phyloP scores from a whole-genome alignment of 2,329 filamentous ascomycete species.

The Westerdykella sp. region DNA sequence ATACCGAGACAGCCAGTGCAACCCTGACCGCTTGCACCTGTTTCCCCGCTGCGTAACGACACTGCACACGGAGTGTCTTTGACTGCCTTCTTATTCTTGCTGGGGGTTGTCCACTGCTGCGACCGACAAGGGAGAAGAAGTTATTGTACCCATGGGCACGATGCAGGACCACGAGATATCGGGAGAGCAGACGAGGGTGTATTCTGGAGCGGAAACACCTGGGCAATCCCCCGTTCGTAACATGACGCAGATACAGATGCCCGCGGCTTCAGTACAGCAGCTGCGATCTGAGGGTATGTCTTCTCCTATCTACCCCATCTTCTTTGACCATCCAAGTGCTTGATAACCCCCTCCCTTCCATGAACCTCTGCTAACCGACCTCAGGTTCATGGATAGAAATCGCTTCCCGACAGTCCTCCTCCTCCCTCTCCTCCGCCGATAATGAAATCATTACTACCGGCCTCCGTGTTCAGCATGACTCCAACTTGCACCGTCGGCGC shows the following conservation, averaged over 20 bases:
- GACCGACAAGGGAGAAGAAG: no score
- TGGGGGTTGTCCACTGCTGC: no score
- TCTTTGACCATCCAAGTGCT: not conserved
- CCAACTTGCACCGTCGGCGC: constrained; percentile 55
- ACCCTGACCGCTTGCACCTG: no score
- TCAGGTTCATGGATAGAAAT: constrained; percentile 96
- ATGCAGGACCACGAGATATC: no score
- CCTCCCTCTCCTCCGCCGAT: constrained; percentile 74
- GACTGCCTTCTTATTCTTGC: not conserved
- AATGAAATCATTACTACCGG: constrained; percentile 92
- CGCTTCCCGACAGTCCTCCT: constrained; percentile 85
- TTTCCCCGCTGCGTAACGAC: not conserved
- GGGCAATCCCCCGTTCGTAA: no score
- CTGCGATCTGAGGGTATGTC: not conserved
- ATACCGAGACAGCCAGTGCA: not conserved
- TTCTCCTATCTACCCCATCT: not conserved
- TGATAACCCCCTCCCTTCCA: not conserved
- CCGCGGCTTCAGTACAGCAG: no score
- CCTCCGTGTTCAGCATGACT: constrained; percentile 64
- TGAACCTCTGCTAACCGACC: constrained; percentile 7
- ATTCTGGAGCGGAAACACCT: no score
- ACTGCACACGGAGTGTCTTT: not conserved
- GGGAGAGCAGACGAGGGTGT: no score
- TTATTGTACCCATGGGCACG: no score
- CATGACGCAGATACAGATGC: no score